Percentiles rank a stretch among this genome's conserved stretches.
phyloP scores from a whole-genome alignment of 306 rosid genomes.

The Clitoria ternatea region DNA sequence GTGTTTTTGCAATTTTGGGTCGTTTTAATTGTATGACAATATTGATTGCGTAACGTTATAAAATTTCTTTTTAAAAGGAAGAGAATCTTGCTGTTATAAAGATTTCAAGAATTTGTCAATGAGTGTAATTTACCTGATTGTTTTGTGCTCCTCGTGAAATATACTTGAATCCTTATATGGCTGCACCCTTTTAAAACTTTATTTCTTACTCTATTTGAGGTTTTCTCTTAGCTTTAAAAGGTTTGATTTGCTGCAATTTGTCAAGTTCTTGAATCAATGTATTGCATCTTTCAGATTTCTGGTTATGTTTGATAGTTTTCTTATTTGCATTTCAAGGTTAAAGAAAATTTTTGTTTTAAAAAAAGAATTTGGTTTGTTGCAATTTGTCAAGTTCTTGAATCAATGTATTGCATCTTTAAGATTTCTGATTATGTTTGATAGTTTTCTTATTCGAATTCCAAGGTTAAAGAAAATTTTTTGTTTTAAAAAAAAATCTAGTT shows the following conservation, averaged over 20 bases:
- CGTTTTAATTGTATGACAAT: neutral
- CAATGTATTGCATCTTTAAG: neutral
- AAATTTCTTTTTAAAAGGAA: neutral
- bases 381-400: neutral
- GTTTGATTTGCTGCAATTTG: neutral
- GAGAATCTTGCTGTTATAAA: too few species aligned
- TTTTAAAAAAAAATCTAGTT: too few species aligned
- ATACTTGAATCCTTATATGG: too few species aligned
- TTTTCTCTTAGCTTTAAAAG: neutral
- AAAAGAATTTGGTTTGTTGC: too few species aligned
- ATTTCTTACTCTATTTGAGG: neutral
- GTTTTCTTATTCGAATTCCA: neutral
- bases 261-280: too few species aligned
- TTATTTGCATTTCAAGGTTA: too few species aligned
- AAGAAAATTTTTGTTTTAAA: too few species aligned
- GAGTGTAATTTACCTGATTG: too few species aligned
- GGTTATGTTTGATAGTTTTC: neutral
- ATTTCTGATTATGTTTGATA: neutral
- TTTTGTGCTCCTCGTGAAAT: too few species aligned
- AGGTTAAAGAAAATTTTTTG: too few species aligned
- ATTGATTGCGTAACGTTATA: neutral
- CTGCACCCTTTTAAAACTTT: neutral
- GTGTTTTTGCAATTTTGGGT: neutral
- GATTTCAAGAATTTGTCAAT: neutral
- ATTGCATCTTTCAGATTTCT: neutral